Evolutionary conservation across 768 basidiomycete genomes (phyloP).

Genomic region (Mycena galericulata): DNA sequence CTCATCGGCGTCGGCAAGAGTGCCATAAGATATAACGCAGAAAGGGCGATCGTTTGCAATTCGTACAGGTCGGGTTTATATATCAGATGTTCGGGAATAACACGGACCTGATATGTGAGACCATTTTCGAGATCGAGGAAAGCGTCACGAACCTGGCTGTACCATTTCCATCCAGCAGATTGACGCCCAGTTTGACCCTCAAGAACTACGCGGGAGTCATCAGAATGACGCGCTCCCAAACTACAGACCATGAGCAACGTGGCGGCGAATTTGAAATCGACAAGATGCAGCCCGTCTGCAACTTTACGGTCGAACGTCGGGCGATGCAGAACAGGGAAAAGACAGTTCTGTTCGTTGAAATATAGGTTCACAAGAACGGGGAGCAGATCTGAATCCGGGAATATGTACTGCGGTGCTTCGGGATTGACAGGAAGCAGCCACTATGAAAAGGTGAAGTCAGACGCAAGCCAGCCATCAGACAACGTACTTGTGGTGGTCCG

Average conservation of each 20-base stretch:
- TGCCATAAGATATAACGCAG: constrained; percentile 56
- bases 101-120: constrained; percentile 42
- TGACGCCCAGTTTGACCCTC: constrained; percentile 50
- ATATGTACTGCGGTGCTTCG: constrained; percentile 48
- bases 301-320: constrained; percentile 72
- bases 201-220: constrained; percentile 69
- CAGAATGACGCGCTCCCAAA: constrained; percentile 66
- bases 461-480: neutral
- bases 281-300: constrained; percentile 61
- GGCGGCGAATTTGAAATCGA: constrained; percentile 58
- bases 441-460: neutral
- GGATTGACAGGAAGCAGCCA: constrained; percentile 27
- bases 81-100: constrained; percentile 20
- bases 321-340: constrained; percentile 77
- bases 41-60: constrained; percentile 29
- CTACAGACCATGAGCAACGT: constrained; percentile 53
- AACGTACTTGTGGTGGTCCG: constrained; percentile 56
- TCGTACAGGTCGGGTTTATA: constrained; percentile 30
- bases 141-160: constrained; percentile 42
- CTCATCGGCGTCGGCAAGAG: constrained; percentile 55
- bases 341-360: constrained; percentile 61
- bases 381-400: constrained; percentile 67
- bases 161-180: constrained; percentile 73
- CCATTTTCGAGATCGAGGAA: neutral
- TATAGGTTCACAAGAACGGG: constrained; percentile 68